A percentile compares a stretch with the other conserved stretches of the same genome.
These are phyloP conservation scores for Nitzschia sp. DNA, from an alignment of 108 stramenopile species.

Conservation along the genomic window DNA sequence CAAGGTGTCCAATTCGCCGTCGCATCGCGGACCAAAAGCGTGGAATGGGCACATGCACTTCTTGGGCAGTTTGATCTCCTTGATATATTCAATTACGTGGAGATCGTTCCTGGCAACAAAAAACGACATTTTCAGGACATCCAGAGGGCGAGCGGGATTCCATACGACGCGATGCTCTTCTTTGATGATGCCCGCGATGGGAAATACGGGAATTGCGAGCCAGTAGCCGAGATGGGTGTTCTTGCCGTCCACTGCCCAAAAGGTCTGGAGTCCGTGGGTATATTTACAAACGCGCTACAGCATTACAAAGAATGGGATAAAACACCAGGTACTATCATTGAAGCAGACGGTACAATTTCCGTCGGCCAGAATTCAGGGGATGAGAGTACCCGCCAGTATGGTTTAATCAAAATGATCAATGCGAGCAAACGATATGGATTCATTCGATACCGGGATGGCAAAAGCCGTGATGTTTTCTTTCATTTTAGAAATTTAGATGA, in stretches of 20 bases:
- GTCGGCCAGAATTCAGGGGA: neutral
- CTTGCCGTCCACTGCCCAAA: constrained; percentile 65
- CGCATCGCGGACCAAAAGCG: constrained; percentile 70
- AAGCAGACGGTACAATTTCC: constrained; percentile 50
- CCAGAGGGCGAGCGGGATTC: constrained; percentile 42
- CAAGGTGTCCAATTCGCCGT: constrained; percentile 57
- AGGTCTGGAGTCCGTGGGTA: constrained; percentile 46
- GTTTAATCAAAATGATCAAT: constrained; percentile 50
- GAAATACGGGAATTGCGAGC: constrained; percentile 69
- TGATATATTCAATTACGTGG: constrained; percentile 56
- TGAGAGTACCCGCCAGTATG: constrained; percentile 27
- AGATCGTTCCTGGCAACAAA: constrained; percentile 80
- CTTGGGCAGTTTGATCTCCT: constrained; percentile 54
- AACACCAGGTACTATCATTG: constrained; percentile 60
- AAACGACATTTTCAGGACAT: constrained; percentile 68
- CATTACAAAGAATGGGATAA: constrained; percentile 56
- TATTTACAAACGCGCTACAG: constrained; percentile 52
- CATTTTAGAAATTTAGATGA: constrained; percentile 57
- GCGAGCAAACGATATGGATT: constrained; percentile 68
- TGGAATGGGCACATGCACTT: constrained; percentile 69
- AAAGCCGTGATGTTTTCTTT: constrained; percentile 62
- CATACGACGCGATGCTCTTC: constrained; percentile 81
- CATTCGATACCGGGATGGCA: constrained; percentile 36
- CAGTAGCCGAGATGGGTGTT: constrained; percentile 68
- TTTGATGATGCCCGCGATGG: constrained; percentile 89